These are phyloP conservation scores for Syzygium malaccense DNA, from an alignment of 441 rosid species.

Conservation along the genomic window DNA sequence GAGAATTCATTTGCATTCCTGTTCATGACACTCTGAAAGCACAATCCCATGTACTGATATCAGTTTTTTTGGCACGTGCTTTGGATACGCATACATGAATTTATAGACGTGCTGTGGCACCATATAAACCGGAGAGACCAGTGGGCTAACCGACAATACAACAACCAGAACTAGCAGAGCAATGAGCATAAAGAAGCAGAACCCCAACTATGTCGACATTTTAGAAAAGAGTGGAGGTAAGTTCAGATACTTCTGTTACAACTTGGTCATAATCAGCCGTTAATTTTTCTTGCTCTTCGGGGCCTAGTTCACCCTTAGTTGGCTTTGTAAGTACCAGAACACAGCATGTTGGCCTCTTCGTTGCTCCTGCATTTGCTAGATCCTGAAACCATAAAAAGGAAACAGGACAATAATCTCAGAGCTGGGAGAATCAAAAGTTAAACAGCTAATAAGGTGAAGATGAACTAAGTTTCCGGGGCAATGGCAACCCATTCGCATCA, in stretches of 20 bases:
- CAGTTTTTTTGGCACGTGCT: background rate
- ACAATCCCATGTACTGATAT: background rate
- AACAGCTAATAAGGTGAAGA: background rate
- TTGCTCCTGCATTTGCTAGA: constrained; percentile 71
- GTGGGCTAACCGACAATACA: background rate
- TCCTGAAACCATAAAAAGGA: constrained; percentile 26
- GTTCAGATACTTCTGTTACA: constrained; percentile 49
- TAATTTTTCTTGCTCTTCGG: constrained; percentile 52
- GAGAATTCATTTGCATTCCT: background rate
- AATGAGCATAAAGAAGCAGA: background rate
- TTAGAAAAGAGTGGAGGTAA: constrained; percentile 46
- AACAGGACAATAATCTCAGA: background rate
- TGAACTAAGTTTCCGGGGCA: background rate
- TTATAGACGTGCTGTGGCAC: background rate
- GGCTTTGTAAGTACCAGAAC: constrained; percentile 69
- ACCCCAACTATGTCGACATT: background rate
- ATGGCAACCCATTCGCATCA: background rate
- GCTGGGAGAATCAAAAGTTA: constrained; percentile 6
- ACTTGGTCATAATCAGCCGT: constrained; percentile 53
- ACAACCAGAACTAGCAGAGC: background rate
- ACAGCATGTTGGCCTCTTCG: constrained; percentile 85
- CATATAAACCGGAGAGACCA: background rate
- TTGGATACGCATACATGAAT: background rate
- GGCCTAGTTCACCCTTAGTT: constrained; percentile 52
- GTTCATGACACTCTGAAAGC: background rate